Evolutionary conservation across 257 asterid species (phyloP), one percentile per base, ranked within the genome.

Genomic region (Nicotiana sylvestris): DNA sequence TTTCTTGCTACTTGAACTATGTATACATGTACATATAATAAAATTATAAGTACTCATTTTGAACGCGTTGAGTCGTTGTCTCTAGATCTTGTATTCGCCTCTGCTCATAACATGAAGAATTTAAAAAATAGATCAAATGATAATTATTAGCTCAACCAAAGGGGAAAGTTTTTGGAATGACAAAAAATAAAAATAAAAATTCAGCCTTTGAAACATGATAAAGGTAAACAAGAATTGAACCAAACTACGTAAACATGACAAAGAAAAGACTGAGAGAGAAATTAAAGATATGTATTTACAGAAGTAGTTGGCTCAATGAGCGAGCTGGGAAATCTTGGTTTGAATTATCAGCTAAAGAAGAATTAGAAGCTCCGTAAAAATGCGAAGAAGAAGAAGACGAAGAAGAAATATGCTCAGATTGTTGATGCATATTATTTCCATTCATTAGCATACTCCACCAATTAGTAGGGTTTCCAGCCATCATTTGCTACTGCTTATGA

Each of bases 401-500:
- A 27, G 85, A 72, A n/a, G 84, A 55, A 66, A 68, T 53, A 16
- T 81, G 80, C 32, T 68, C 21, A 46, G 55, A 51, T 12, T 89
- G 91, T 87, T 91, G 89, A 87, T 90, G 94, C 94, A 92, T 92
- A 94, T 66, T 60, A 94, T 66, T 60, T 62, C 88, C 91, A 83
- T 86, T 86, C 76, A 80, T 25, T 8, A 80, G 11, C 91, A 88
- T 90, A 87, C 90, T 88, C 94, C 94, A 90, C 93, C 92, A 90
- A 56, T 82, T 66, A 25, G 76, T 92, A 90, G 96, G 96, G 93
- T 90, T 90, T 90, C 94, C 96, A 72, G 93, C 94, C 96, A 90
- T 90, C 94, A 92, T 88, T 85, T 90, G 90, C 79, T 72, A 72
- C 37, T n/a, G 25, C 21, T 29, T 7, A 16, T 66, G 5, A 13